Percentiles rank a stretch among this genome's conserved stretches.
Conservation (phyloP, 1,284 basidiomycete genomes). For the Ceratobasidium sp. region DNA sequence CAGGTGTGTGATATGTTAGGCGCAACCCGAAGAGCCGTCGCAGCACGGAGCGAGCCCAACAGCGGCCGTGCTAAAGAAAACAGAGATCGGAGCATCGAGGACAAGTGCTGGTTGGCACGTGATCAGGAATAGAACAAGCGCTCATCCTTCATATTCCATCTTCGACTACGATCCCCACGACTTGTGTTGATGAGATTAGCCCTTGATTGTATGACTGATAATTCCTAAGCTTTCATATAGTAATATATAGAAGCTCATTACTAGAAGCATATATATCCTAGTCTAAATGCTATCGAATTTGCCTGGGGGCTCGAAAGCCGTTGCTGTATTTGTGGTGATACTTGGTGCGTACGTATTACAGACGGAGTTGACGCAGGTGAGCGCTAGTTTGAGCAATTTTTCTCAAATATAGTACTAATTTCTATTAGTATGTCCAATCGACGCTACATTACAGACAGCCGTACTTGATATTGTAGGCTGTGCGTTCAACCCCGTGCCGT, state of each 20-base stretch:
- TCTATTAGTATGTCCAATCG: slow-evolving; percentile 76
- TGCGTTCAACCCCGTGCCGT: neutral
- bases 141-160: neutral
- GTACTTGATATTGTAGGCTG: slow-evolving; percentile 75
- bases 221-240: neutral
- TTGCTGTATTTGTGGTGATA: slow-evolving; percentile 40
- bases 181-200: slow-evolving; percentile 13
- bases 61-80: slow-evolving; percentile 66
- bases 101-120: neutral
- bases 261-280: neutral
- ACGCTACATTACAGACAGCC: slow-evolving; percentile 73
- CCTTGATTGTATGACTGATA: slow-evolving; percentile 17
- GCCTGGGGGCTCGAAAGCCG: slow-evolving; percentile 20
- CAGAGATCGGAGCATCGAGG: slow-evolving; percentile 68
- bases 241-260: neutral
- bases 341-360: slow-evolving; percentile 46
- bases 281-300: neutral
- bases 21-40: slow-evolving; percentile 48
- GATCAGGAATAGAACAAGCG: neutral
- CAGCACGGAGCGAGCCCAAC: slow-evolving; percentile 59
- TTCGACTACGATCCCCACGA: slow-evolving; percentile 6
- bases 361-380: slow-evolving; percentile 46
- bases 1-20: slow-evolving; percentile 47
- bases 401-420: slow-evolving; percentile 62
- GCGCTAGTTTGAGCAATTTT: slow-evolving; percentile 54